Evolutionary conservation across 805 yeast species (phyloP).

Genomic region (Teunomyces panamensis): DNA sequence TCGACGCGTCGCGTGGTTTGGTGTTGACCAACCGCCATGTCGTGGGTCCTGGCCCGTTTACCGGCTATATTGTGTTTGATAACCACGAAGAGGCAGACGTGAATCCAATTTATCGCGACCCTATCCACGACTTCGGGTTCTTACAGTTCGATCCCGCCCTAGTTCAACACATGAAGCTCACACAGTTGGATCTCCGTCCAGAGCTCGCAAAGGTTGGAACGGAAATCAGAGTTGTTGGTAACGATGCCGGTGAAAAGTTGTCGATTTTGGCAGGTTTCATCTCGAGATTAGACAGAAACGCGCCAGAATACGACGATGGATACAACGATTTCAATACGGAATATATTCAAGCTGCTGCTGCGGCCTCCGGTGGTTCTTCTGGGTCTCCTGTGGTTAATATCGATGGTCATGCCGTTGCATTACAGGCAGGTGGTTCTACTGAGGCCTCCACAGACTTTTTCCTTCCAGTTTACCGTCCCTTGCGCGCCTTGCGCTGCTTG

Average conservation of each 20-base stretch:
- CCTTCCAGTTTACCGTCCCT: slow-evolving; percentile 78
- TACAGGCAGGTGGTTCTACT: slow-evolving; percentile 91
- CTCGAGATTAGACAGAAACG: slow-evolving; percentile 83
- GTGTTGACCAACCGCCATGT: slow-evolving; percentile 92
- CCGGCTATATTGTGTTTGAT: slow-evolving; percentile 88
- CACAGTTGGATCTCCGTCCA: slow-evolving; percentile 67
- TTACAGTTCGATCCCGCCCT: slow-evolving; percentile 69
- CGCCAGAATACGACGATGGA: slow-evolving; percentile 89
- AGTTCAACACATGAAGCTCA: slow-evolving; percentile 71
- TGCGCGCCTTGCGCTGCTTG: slow-evolving; percentile 75
- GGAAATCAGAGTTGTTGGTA: slow-evolving; percentile 92
- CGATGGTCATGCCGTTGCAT: slow-evolving; percentile 82
- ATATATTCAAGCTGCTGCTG: slow-evolving; percentile 93
- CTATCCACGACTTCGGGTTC: slow-evolving; percentile 93
- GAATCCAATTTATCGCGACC: slow-evolving; percentile 84
- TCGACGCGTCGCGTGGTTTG: slow-evolving; percentile 76
- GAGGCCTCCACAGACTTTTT: slow-evolving; percentile 94
- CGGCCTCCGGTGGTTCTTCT: slow-evolving; percentile 93
- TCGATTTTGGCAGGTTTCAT: slow-evolving; percentile 87
- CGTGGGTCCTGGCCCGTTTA: slow-evolving; percentile 92
- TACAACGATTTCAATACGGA: slow-evolving; percentile 93
- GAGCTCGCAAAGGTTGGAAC: slow-evolving; percentile 87
- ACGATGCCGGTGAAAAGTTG: slow-evolving; percentile 93
- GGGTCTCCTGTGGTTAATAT: slow-evolving; percentile 96
- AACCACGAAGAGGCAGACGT: slow-evolving; percentile 93